These are phyloP conservation scores for Psilocybe mexicana DNA, from an alignment of 1,284 basidiomycete genomes.

Conservation along the genomic window DNA sequence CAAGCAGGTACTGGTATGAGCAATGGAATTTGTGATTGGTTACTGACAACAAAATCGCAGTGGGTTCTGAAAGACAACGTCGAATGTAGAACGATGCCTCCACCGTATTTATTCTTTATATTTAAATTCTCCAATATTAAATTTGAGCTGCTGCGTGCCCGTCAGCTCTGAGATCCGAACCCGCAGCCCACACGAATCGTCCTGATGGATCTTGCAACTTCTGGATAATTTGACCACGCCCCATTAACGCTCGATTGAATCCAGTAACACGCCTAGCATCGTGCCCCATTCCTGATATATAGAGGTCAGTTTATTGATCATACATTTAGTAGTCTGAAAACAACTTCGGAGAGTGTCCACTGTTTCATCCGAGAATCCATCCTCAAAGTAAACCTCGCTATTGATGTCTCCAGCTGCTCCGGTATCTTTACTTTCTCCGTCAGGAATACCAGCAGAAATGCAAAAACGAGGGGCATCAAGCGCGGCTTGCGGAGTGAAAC, in stretches of 20 bases:
- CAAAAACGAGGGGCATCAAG: constrained; percentile 96
- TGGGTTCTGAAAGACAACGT: constrained; percentile 68
- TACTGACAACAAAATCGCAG: constrained; percentile 32
- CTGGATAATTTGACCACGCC: constrained; percentile 94
- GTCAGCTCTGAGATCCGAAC: constrained; percentile 85
- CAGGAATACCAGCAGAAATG: constrained; percentile 82
- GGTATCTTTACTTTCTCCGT: constrained; percentile 49
- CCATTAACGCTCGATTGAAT: constrained; percentile 71
- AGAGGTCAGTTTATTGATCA: constrained; percentile 4
- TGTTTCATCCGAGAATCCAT: constrained; percentile 68
- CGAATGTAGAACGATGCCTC: constrained; percentile 53
- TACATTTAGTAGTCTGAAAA: constrained; percentile 20
- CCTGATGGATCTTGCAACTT: constrained; percentile 67
- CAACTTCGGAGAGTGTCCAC: constrained; percentile 63
- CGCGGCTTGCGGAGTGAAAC: constrained; percentile 81
- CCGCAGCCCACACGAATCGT: constrained; percentile 81
- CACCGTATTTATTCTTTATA: neutral
- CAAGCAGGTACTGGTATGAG: constrained; percentile 57
- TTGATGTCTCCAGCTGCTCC: constrained; percentile 68
- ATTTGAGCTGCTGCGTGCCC: constrained; percentile 90
- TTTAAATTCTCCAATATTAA: constrained; percentile 35
- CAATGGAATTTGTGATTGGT: neutral
- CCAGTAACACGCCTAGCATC: constrained; percentile 66
- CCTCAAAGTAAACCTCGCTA: constrained; percentile 87
- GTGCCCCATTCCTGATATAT: constrained; percentile 78